phyloP scores from a whole-genome alignment of 2,329 filamentous ascomycete genomes.

The Alternaria incomplexa region DNA sequence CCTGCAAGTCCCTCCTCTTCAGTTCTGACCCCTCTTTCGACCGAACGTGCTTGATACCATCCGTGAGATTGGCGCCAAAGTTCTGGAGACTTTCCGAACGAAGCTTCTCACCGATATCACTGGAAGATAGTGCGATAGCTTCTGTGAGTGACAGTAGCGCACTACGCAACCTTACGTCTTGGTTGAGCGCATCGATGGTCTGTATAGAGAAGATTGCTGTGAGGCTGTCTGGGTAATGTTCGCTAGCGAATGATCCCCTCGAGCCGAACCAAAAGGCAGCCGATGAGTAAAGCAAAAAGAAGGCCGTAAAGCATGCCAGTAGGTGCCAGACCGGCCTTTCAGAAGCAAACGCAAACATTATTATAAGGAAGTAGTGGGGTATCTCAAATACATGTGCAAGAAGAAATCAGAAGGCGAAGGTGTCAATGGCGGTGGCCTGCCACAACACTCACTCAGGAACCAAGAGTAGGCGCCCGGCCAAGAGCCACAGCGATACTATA shows the following conservation, averaged over 20 bases:
- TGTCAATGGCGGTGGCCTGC: constrained; percentile 11
- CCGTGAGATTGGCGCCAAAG: constrained; percentile 25
- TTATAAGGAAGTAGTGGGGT: constrained; percentile 18
- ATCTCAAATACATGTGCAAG: constrained; percentile 10
- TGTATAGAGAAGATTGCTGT: constrained; percentile 23
- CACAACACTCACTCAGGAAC: constrained; percentile 8
- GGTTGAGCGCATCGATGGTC: constrained; percentile 32
- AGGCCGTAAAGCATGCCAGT: constrained; percentile 15
- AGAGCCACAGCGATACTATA: constrained; percentile 14
- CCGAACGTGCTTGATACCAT: constrained; percentile 20
- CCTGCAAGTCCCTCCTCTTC: constrained; percentile 14
- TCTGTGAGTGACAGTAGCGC: constrained; percentile 31
- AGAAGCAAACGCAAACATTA: constrained; percentile 36
- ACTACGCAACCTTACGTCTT: constrained; percentile 28
- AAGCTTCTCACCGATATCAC: constrained; percentile 22
- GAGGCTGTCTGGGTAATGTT: constrained; percentile 8
- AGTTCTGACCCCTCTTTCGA: not conserved
- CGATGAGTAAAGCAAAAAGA: constrained; percentile 25
- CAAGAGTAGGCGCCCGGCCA: constrained; percentile 1
- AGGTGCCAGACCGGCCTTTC: constrained; percentile 35
- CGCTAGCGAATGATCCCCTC: not conserved
- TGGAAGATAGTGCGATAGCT: constrained; percentile 27
- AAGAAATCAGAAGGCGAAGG: not conserved
- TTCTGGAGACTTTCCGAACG: constrained; percentile 14
- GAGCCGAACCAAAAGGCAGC: constrained; percentile 23